These are phyloP conservation scores for Penicillium pulvis DNA, from an alignment of 495 filamentous ascomycete species.

Conservation along the genomic window DNA sequence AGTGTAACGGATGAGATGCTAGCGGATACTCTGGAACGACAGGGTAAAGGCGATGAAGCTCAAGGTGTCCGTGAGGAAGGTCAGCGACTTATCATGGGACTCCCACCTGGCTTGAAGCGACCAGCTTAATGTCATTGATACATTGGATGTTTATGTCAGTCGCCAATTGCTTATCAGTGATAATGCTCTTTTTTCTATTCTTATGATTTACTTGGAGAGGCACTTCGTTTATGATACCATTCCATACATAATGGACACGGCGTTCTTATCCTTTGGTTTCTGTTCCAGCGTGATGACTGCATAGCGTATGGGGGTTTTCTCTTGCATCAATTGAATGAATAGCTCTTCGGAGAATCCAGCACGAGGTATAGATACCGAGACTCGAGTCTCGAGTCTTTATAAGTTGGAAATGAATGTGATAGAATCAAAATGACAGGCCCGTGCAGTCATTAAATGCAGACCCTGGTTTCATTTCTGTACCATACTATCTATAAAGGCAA, in stretches of 20 bases:
- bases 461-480: not conserved
- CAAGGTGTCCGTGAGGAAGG: conserved; percentile 45
- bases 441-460: not conserved
- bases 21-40: conserved; percentile 69
- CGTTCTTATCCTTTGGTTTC: conserved; percentile 15
- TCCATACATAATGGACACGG: conserved; percentile 24
- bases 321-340: not conserved
- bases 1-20: conserved; percentile 83
- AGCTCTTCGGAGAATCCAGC: not conserved
- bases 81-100: conserved; percentile 41
- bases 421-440: not conserved
- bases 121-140: conserved; percentile 14
- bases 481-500: conserved; percentile 14
- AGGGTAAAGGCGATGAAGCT: conserved; percentile 69
- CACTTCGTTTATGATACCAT: conserved; percentile 37
- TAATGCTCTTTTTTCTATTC: conserved; percentile 19
- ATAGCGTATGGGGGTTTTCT: not conserved
- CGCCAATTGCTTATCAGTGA: not conserved
- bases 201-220: conserved; percentile 6
- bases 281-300: conserved; percentile 5
- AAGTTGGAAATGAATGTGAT: not conserved
- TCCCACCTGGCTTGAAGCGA: conserved; percentile 47
- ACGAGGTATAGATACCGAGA: not conserved
- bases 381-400: not conserved
- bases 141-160: conserved; percentile 9